Evolutionary conservation across 2,329 filamentous ascomycete species (phyloP).

Genomic region (Colletotrichum sojae): DNA sequence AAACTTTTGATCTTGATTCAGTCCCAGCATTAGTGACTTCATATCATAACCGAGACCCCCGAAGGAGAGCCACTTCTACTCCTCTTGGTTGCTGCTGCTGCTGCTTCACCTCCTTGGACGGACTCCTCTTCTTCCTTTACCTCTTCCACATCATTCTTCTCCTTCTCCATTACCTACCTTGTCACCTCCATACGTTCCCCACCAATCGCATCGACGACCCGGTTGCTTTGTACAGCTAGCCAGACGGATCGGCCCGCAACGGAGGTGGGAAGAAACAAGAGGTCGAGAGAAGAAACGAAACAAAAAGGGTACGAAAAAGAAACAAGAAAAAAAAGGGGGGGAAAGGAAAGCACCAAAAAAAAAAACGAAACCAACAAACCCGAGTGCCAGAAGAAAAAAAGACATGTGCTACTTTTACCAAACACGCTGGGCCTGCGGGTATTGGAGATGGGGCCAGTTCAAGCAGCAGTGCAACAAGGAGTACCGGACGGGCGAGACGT

Average conservation of each 20-base stretch:
- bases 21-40: slow-evolving; percentile 36
- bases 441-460: slow-evolving; percentile 96
- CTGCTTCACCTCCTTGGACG: background rate
- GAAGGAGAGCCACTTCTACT: slow-evolving; percentile 38
- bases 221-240: slow-evolving; percentile 25
- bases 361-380: background rate
- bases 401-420: slow-evolving; percentile 98
- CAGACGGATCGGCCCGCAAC: slow-evolving; percentile 35
- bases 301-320: background rate
- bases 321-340: background rate
- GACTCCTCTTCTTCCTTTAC: slow-evolving; percentile 7
- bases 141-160: slow-evolving; percentile 21
- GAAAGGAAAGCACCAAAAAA: background rate
- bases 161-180: slow-evolving; percentile 7
- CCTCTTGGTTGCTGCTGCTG: slow-evolving; percentile 22
- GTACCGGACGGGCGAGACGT: slow-evolving; percentile 96
- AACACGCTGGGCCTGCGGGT: slow-evolving; percentile 86
- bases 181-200: slow-evolving; percentile 35
- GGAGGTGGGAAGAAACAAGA: background rate
- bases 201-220: slow-evolving; percentile 27
- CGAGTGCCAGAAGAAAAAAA: slow-evolving; percentile 13
- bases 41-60: slow-evolving; percentile 33
- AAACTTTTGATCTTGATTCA: slow-evolving; percentile 33
- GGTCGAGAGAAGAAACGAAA: background rate
- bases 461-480: slow-evolving; percentile 93